Evolutionary conservation across 169 alveolate genomes (phyloP), one percentile per base, ranked within the genome.

Genomic region (Plasmodium cynomolgi): DNA sequence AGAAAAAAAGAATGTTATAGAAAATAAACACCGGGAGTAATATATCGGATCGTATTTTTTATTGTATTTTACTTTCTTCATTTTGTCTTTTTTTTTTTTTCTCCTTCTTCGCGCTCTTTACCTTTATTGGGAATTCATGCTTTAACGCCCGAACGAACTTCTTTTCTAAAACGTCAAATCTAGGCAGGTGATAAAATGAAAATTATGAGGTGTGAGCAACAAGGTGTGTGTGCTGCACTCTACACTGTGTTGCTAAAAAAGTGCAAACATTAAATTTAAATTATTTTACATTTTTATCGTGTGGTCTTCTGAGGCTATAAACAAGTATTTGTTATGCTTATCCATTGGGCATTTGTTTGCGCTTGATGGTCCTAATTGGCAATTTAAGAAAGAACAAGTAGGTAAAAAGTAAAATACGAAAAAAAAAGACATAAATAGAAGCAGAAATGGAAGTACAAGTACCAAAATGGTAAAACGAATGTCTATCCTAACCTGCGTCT

Each of bases 321-420:
- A 88, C 83, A 88, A 88, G 83, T 88, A 74, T 88, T 88, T 88
- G 82, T 88, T 80, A 6, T 79, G 81, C 73, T 80, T 80, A 68
- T 88, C 94, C 94, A 88, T 88, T 62, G 94, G 94, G 20, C 94
- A 88, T 88, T 88, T 88, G 50, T 88, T 88, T 88, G 94, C 94
- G 58, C 94, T 80, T 80, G 90, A 80, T 79, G 94, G 94, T 39
- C 94, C 94, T 88, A 88, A 80, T 88, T 77, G 56, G 50, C 8
- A 88, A 26, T 77, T 15, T 39, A 20, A 74, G 31, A 80, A 88
- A 80, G 82, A 80, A 58, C 50, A 84, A 84, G 26, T 33, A 41
- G 47, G 71, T 71, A 84, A 41, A 72, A 84, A 39, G 79, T 62
- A 71, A 62, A 88, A 58, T 37, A 80, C 50, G 37, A 20, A 80